Evolutionary conservation across 192 early-diverging fungal species (phyloP).

Genomic region (Kickxella alabastrina): DNA sequence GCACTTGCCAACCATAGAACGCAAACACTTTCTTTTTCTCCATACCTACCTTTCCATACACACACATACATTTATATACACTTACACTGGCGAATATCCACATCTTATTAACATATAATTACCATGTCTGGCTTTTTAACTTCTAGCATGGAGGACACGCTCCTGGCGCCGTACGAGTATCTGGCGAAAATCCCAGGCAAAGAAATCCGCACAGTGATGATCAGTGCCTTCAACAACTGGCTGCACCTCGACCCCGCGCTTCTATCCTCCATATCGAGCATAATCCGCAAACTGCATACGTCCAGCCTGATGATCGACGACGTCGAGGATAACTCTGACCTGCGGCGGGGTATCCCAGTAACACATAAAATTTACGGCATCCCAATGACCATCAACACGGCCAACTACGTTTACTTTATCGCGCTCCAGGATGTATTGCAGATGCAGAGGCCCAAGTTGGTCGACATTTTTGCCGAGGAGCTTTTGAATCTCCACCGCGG

Average conservation of each 20-base stretch:
- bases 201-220: conserved; percentile 85
- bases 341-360: conserved; percentile 86
- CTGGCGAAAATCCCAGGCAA: conserved; percentile 85
- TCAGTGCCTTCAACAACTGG: conserved; percentile 91
- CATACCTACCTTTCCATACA: too few relatives aligned
- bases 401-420: conserved; percentile 96
- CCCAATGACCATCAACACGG: conserved; percentile 91
- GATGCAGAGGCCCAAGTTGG: conserved; percentile 63
- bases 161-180: conserved; percentile 93
- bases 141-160: conserved; percentile 53
- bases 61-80: too few relatives aligned
- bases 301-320: conserved; percentile 95
- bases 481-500: conserved; percentile 87
- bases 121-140: too few relatives aligned
- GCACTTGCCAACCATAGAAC: too few relatives aligned
- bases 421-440: conserved; percentile 70
- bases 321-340: conserved; percentile 86
- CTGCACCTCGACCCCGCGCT: conserved; percentile 67
- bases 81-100: too few relatives aligned
- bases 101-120: too few relatives aligned
- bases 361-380: conserved; percentile 96
- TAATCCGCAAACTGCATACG: conserved; percentile 93
- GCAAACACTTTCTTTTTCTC: too few relatives aligned
- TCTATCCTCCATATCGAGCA: conserved; percentile 67
- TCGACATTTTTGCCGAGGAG: conserved; percentile 89